Evolutionary conservation across 1,284 basidiomycete genomes (phyloP).

Genomic region (Leccinum ambiguum): DNA sequence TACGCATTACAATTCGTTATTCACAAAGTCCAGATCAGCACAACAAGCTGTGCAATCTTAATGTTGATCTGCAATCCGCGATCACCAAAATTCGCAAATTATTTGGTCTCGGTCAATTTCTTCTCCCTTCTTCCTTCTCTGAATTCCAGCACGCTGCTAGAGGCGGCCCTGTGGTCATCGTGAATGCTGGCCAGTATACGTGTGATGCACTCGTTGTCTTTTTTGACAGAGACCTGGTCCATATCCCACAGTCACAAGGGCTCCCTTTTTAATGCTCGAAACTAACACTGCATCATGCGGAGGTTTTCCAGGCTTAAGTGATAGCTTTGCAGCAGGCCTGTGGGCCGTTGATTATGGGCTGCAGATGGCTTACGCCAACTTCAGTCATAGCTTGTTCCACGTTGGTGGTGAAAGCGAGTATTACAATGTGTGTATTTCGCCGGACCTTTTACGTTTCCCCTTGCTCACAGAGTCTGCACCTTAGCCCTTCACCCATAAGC

Average conservation of each 20-base stretch:
- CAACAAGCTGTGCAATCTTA: no score
- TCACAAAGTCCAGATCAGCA: no score
- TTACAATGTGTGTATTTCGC: slow-evolving; percentile 53
- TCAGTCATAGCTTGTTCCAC: not conserved
- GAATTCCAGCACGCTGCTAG: no score
- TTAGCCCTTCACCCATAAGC: slow-evolving; percentile 31
- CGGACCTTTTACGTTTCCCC: slow-evolving; percentile 1
- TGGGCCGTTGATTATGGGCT: slow-evolving; percentile 71
- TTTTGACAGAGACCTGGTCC: no score
- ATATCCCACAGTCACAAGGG: slow-evolving; percentile 18
- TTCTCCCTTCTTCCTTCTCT: no score
- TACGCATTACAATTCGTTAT: no score
- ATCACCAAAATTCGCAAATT: no score
- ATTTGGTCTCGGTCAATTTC: no score
- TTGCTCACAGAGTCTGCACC: not conserved
- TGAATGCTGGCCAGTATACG: no score
- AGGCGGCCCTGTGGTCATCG: no score
- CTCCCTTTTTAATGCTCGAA: slow-evolving; percentile 1
- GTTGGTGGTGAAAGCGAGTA: slow-evolving; percentile 67
- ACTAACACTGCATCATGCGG: not conserved
- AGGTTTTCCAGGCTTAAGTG: slow-evolving; percentile 69
- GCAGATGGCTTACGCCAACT: slow-evolving; percentile 50
- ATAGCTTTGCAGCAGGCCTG: slow-evolving; percentile 70
- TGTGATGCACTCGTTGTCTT: no score
- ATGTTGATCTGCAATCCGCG: no score